phyloP scores from a whole-genome alignment of 176 grass and related monocot species.

The Carex pumila region DNA sequence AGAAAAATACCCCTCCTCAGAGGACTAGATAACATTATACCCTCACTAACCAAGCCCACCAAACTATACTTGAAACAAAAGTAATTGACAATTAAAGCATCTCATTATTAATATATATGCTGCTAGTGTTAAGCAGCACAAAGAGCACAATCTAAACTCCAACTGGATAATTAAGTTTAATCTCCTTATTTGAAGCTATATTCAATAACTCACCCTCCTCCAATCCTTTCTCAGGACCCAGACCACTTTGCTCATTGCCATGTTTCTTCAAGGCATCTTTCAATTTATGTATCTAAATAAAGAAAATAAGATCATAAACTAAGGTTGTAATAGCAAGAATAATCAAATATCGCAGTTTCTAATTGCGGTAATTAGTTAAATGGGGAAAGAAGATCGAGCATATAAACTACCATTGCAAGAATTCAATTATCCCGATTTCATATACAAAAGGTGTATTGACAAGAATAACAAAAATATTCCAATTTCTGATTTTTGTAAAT shows the following conservation, averaged over 20 bases:
- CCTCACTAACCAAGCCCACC: not conserved
- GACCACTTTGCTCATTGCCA: slow-evolving; percentile 18
- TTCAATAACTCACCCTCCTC: slow-evolving; percentile 21
- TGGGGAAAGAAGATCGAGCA: not conserved
- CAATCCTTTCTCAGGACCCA: slow-evolving; percentile 25
- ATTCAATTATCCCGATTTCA: not conserved
- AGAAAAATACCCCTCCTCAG: not conserved
- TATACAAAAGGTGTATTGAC: not conserved
- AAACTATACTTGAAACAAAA: not conserved
- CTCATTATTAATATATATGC: not conserved
- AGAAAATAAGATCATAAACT: not conserved
- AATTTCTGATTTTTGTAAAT: not conserved
- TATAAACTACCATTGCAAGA: not conserved
- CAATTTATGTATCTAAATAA: slow-evolving; percentile 49
- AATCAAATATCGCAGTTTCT: not conserved
- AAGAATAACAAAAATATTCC: not conserved
- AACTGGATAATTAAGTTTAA: slow-evolving; percentile 3
- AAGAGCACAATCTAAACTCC: not conserved
- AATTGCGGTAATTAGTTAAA: not conserved
- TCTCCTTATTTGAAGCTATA: slow-evolving; percentile 16
- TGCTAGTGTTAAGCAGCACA: not conserved
- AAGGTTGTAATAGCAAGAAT: not conserved
- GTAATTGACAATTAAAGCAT: not conserved
- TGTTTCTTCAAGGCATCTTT: slow-evolving; percentile 43
- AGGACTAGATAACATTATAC: not conserved